Base-by-base conservation (phyloP, 306 rosid genomes). In the Cajanus cajan region DNA sequence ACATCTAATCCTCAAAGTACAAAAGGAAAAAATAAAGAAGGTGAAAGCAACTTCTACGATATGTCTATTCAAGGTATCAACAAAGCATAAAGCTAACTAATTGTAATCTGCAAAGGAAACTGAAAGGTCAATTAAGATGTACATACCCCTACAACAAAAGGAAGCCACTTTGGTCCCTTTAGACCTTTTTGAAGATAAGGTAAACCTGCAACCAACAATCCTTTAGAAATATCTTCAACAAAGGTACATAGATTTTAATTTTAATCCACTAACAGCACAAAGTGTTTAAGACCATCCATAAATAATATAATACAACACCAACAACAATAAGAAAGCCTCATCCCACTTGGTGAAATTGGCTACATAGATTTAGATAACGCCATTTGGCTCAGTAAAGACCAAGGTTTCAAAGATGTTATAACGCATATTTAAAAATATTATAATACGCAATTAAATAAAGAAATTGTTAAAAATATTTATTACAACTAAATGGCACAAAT, bases 151-250 rank as follows among this genome's bases (percentile, higher is more conserved):
- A 85, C 93, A 24, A 87, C 73, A 64, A 93, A 91, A 81, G 99
- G 99, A 82, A 95, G 90, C 99, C 99, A 95, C 90, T 87, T 95
- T 40, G 98, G 97, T 83, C 99, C 98, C 90, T 91, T 92, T 37
- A 95, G 72, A 62, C 81, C 87, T 68, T 74, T 89, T 83, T 93
- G 97, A 76, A 95, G 92, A 87, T 86, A 88, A 0, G 96, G 99
- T 40, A 93, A 85, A 47, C 99, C 98, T 95, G 80, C 75, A 88
- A 81, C 78, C 61, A 78, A 81, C 73, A 71, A 74, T 58, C 15
- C 74, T 57, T 83, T 40, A 89, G 82, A 43, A 86, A 62, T 24
- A 40, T 28, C 37, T 43, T 71, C 34, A 82, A 71, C 47, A 78
- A 74, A 55, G 21, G 40, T 1, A 52, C 37, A 21, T 31, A 50